These are phyloP conservation scores for Backusella tarrabulga DNA, from an alignment of 192 early-diverging fungal genomes.

Conservation along the genomic window DNA sequence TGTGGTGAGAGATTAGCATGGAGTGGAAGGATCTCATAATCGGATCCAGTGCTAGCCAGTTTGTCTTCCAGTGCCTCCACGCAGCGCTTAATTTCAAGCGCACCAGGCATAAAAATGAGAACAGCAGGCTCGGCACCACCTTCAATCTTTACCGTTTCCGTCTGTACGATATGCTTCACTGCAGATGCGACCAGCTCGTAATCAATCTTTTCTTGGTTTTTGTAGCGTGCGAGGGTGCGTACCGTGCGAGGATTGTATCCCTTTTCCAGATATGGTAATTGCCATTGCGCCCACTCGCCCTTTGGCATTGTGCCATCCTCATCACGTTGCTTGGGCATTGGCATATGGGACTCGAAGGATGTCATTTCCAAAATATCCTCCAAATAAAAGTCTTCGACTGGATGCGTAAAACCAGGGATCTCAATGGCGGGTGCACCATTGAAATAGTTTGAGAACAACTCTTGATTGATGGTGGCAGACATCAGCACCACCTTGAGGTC, in stretches of 20 bases:
- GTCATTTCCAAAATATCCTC: constrained; percentile 68
- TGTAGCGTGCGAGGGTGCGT: constrained; percentile 27
- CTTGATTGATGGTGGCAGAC: constrained; percentile 75
- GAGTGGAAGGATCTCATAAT: constrained; percentile 41
- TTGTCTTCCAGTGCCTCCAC: constrained; percentile 50
- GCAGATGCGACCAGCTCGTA: constrained; percentile 54
- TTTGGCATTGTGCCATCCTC: constrained; percentile 25
- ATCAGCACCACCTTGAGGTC: constrained; percentile 69
- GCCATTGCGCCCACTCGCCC: constrained; percentile 44
- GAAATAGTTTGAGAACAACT: constrained; percentile 62
- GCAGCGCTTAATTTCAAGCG: constrained; percentile 69
- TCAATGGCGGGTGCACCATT: constrained; percentile 55
- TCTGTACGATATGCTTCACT: constrained; percentile 60
- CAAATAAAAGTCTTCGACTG: constrained; percentile 65
- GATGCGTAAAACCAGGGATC: constrained; percentile 78
- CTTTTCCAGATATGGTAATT: constrained; percentile 31
- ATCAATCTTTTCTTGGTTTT: constrained; percentile 59
- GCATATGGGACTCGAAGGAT: constrained; percentile 47
- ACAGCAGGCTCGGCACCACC: constrained; percentile 48
- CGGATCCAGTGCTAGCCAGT: not conserved
- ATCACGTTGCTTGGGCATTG: constrained; percentile 7
- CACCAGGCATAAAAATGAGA: constrained; percentile 73
- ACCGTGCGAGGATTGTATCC: constrained; percentile 42
- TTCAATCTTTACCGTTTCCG: constrained; percentile 42
- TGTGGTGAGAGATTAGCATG: constrained; percentile 68